Base-by-base conservation (phyloP, 169 alveolate species). In the Plasmodium berghei region DNA sequence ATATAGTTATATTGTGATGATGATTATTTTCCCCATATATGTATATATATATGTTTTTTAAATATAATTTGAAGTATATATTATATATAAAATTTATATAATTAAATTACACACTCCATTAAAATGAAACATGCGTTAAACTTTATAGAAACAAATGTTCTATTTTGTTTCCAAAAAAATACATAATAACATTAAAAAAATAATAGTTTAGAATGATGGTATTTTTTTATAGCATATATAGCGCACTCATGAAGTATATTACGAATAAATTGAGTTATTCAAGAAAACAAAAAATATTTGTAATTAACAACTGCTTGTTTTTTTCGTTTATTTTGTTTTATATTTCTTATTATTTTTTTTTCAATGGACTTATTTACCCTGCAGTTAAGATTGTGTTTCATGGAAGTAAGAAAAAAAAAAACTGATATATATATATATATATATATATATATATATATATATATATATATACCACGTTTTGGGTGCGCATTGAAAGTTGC, bases 351-450 rank as follows among this genome's bases (percentile, higher is more conserved):
- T 80, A 34, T 67, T 80, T 66, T 46, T 80, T 80, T 46, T 24
- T 80, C 77, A 80, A 80, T 80, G 90, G 90, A 20, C 40, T 80
- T 9, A 54, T 80, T 9, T 66, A 80, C 54, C 90, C 90, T 1
- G 90, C 90, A 9, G 90, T 80, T 2, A 80, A 56, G 49, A 66
- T 80, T 9, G 69, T 80, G n/a, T 80, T 80, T 70, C 85, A 66
- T 71, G 90, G 90, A 54, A 67, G 90, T 80, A 67, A 67, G 90
- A 14, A 22, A 9, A 58, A 2, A 58, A 16, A 16, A 3, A 28
- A n/a, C n/a, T n/a, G n/a, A n/a, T 3, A 5, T 5, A 3, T 34
- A 5, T 8, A 3, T 34, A 34, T 34, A 5, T 8, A 34, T 28
- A 28, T 3, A 5, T 5, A 3, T 34, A 5, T 8, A 3, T 34